These are phyloP conservation scores for Barbarea vulgaris DNA, from an alignment of 345 rosid genomes.

Conservation along the genomic window DNA sequence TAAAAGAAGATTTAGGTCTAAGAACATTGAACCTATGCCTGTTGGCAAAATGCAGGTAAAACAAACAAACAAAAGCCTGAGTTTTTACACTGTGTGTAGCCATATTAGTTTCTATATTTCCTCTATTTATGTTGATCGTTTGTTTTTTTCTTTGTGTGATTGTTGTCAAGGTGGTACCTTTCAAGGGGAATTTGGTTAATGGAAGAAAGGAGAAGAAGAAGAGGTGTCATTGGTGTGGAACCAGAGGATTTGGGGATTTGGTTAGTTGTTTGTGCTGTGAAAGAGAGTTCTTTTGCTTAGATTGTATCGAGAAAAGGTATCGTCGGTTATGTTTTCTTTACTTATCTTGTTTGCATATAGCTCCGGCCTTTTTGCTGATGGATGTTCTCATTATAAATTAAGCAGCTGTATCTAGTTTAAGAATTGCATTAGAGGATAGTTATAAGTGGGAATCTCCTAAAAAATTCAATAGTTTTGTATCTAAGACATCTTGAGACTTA, in stretches of 20 bases:
- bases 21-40: conserved; percentile 80
- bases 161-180: conserved; percentile 57
- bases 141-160: conserved; percentile 18
- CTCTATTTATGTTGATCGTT: background rate
- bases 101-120: background rate
- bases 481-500: conserved; percentile 13
- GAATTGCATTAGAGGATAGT: background rate
- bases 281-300: too few relatives aligned
- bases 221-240: too few relatives aligned
- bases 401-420: background rate
- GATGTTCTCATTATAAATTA: conserved; percentile 14
- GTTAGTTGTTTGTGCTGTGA: too few relatives aligned
- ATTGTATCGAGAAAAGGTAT: too few relatives aligned
- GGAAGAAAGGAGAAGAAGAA: too few relatives aligned
- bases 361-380: conserved; percentile 4
- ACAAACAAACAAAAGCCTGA: background rate
- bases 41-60: conserved; percentile 67
- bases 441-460: too few relatives aligned
- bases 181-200: conserved; percentile 56
- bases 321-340: too few relatives aligned
- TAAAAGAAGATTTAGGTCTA: conserved; percentile 74
- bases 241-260: too few relatives aligned
- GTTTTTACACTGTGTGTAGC: background rate
- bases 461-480: too few relatives aligned
- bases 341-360: background rate